Evolutionary conservation across 257 asterid species (phyloP).

Genomic region (Gardenia jasminoides): DNA sequence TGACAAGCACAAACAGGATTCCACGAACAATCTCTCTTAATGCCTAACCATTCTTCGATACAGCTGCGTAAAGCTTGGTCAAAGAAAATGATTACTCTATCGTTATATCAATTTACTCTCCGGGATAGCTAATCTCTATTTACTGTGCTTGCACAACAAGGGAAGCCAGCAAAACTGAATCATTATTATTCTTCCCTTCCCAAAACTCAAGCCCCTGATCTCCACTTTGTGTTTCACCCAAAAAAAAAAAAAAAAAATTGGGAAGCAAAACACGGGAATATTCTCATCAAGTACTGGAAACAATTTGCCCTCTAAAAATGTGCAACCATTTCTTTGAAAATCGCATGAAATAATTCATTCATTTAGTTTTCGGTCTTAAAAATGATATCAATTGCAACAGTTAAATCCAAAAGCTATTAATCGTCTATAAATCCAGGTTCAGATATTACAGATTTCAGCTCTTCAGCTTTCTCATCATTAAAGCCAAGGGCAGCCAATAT

Average conservation of each 20-base stretch:
- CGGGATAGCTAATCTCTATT: not conserved
- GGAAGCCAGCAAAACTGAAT: not conserved
- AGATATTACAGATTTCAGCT: conserved; percentile 45
- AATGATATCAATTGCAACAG: not conserved
- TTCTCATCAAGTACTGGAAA: not conserved
- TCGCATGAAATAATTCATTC: not conserved
- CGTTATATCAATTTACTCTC: not conserved
- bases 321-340: not conserved
- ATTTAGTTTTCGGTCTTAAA: not conserved
- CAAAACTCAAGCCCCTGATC: not conserved
- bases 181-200: not conserved
- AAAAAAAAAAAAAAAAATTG: not conserved
- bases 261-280: not conserved
- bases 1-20: conserved; percentile 7
- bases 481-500: conserved; percentile 48
- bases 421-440: conserved; percentile 46
- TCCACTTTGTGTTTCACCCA: not conserved
- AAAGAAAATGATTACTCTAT: not conserved
- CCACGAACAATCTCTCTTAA: not conserved
- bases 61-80: not conserved
- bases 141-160: not conserved
- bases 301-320: not conserved
- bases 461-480: conserved; percentile 53
- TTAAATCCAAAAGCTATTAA: conserved; percentile 1
- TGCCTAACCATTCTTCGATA: not conserved